Evolutionary conservation across 2,329 filamentous ascomycete genomes (phyloP), one percentile per base, ranked within the genome.

Genomic region (Colletotrichum gigasporum): DNA sequence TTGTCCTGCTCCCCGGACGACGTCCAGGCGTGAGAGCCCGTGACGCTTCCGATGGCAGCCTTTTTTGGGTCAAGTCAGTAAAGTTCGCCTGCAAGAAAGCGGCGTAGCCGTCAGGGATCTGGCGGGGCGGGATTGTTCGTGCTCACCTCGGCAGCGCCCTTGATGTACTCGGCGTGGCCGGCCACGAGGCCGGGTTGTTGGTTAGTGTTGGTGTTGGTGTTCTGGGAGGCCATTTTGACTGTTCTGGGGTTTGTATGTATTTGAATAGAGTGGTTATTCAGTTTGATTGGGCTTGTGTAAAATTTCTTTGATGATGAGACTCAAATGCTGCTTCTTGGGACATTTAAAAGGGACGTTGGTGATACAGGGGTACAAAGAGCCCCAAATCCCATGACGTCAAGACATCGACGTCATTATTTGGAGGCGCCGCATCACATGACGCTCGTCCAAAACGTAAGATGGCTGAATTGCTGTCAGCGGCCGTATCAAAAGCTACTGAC

Each of bases 161-260:
- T 92, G 71, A 87, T 83, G 71, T 91, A 92, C 71, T 91, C 86
- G 30, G 83, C 88, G 73, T 92, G 90, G 41, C 85, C 83, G 63
- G 83, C 80, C 42, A 91, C 72, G 67, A 92, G 87, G 44, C 88
- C 83, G 18, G 89, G 85, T 65, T 87, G 79, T 64, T 82, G 68
- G 65, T 69, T 75, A 70, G 71, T 72, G 63, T 73, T 73, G 26
- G 74, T 74, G 53, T 53, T 74, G 41, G 35, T 67, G 44, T 64
- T 68, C 11, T 65, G 39, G 10, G 63, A 41, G 60, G 60, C 11
- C 60, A 62, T 67, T 12, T 14, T 57, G 39, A 2, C 2, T 3
- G 11, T 8, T 12, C 14, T 26, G 3, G 1, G 9, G 6, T 67
- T 65, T 59, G 2, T 2, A 22, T 16, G 12, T 51, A 7, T 0